These are phyloP conservation scores for Agrocybe pediades DNA, from an alignment of 768 basidiomycete genomes.

Conservation along the genomic window DNA sequence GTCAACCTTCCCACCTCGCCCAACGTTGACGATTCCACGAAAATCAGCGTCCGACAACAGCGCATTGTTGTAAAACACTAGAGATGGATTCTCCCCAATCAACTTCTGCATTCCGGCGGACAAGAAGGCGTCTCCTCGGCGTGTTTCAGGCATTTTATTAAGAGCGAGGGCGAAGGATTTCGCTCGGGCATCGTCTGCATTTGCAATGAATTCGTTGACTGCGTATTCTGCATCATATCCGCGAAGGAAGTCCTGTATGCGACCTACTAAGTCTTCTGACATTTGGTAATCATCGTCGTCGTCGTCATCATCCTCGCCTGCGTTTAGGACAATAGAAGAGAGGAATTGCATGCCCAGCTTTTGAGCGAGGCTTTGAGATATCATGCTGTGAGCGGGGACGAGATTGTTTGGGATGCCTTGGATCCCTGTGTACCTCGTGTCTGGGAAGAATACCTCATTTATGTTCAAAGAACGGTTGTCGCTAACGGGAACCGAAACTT, in stretches of 20 bases:
- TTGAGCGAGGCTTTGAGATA: slow-evolving; percentile 13
- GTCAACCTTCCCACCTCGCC: slow-evolving; percentile 42
- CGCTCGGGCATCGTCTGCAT: slow-evolving; percentile 50
- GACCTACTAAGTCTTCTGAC: slow-evolving; percentile 14
- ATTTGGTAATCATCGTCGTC: slow-evolving; percentile 20
- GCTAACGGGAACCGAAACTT: slow-evolving; percentile 4
- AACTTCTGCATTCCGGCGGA: slow-evolving; percentile 32
- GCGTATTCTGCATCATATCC: slow-evolving; percentile 20
- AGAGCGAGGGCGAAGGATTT: slow-evolving; percentile 38
- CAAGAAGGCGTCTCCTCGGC: slow-evolving; percentile 14
- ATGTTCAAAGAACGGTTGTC: slow-evolving; percentile 1
- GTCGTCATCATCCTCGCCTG: slow-evolving; percentile 12
- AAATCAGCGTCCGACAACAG: slow-evolving; percentile 42
- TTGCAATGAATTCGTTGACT: slow-evolving; percentile 51
- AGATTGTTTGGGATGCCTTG: background rate
- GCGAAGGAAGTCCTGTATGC: slow-evolving; percentile 14
- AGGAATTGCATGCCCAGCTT: slow-evolving; percentile 11
- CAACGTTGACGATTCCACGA: slow-evolving; percentile 43
- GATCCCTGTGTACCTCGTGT: background rate
- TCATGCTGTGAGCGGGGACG: slow-evolving; percentile 6
- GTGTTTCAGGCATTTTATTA: slow-evolving; percentile 19
- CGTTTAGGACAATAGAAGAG: slow-evolving; percentile 6
- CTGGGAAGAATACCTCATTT: slow-evolving; percentile 9
- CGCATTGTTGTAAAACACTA: slow-evolving; percentile 47
- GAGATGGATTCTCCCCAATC: slow-evolving; percentile 29